phyloP scores from a whole-genome alignment of 2,329 filamentous ascomycete species.

The Nannizzia gypsea region DNA sequence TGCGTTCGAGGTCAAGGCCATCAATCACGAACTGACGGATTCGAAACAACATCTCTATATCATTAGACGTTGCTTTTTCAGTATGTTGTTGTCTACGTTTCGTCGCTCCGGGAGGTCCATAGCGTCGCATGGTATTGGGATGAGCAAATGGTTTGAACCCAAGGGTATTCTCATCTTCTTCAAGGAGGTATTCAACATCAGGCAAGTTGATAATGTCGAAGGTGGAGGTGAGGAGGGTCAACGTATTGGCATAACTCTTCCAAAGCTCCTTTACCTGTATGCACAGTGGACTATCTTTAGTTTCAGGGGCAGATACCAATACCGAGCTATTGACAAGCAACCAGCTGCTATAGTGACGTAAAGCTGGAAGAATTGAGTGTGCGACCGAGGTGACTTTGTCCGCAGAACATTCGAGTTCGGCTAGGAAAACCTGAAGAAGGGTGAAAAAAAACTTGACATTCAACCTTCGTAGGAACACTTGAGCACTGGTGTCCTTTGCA shows the following conservation, averaged over 20 bases:
- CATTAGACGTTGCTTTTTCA: constrained; percentile 43
- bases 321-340: constrained; percentile 45
- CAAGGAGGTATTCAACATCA: constrained; percentile 50
- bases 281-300: constrained; percentile 42
- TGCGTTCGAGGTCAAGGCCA: constrained; percentile 46
- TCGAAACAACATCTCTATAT: constrained; percentile 56
- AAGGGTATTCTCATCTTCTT: constrained; percentile 56
- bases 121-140: constrained; percentile 40
- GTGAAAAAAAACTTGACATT: constrained; percentile 67
- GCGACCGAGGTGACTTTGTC: constrained; percentile 45
- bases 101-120: constrained; percentile 32
- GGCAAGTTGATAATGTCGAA: constrained; percentile 49
- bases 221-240: constrained; percentile 47
- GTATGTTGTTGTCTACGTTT: constrained; percentile 43
- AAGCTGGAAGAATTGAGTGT: constrained; percentile 50
- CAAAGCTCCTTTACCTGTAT: constrained; percentile 51
- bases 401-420: constrained; percentile 52
- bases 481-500: constrained; percentile 39
- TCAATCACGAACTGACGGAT: constrained; percentile 52
- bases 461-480: constrained; percentile 57
- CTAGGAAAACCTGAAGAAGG: constrained; percentile 57
- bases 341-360: constrained; percentile 60
- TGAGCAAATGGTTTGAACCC: constrained; percentile 51
- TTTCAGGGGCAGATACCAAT: constrained; percentile 38
- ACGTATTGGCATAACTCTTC: constrained; percentile 52